phyloP scores from a whole-genome alignment of 2,329 filamentous ascomycete genomes.

The Trichothecium roseum region DNA sequence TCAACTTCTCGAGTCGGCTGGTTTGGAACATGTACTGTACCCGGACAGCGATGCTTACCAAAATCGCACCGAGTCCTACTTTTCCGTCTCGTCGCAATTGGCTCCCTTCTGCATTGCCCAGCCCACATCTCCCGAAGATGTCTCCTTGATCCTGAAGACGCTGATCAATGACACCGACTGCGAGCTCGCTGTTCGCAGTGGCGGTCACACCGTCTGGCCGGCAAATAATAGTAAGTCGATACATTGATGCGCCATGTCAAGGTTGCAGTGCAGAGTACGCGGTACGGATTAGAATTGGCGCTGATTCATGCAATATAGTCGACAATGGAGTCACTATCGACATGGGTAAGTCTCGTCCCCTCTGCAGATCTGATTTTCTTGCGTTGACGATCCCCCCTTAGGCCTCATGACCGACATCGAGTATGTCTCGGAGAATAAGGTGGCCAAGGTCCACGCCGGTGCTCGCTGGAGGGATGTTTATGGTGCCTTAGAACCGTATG shows the following conservation, averaged over 20 bases:
- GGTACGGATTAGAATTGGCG: too few relatives aligned
- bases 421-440: conserved; percentile 14
- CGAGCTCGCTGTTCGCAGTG: conserved; percentile 9
- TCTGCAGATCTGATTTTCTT: neutral
- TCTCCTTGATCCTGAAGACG: conserved; percentile 8
- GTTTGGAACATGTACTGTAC: conserved; percentile 6
- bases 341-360: conserved; percentile 1
- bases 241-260: neutral
- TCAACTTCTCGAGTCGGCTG: neutral
- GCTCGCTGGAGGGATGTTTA: conserved; percentile 27
- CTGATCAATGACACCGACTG: conserved; percentile 5
- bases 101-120: conserved; percentile 15
- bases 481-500: conserved; percentile 15
- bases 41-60: conserved; percentile 7
- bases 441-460: conserved; percentile 25
- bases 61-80: conserved; percentile 12
- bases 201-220: conserved; percentile 8
- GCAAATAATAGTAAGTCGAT: conserved; percentile 6
- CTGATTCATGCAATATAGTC: conserved; percentile 3
- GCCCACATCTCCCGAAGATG: conserved; percentile 10
- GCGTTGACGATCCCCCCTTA: too few relatives aligned
- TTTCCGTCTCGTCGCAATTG: conserved; percentile 11
- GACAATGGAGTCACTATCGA: conserved; percentile 9
- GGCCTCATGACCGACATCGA: conserved; percentile 18
- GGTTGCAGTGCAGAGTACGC: neutral